These are phyloP conservation scores for Protomyces arabidopsidicola DNA, from an alignment of 1,139 yeast species.

Conservation along the genomic window DNA sequence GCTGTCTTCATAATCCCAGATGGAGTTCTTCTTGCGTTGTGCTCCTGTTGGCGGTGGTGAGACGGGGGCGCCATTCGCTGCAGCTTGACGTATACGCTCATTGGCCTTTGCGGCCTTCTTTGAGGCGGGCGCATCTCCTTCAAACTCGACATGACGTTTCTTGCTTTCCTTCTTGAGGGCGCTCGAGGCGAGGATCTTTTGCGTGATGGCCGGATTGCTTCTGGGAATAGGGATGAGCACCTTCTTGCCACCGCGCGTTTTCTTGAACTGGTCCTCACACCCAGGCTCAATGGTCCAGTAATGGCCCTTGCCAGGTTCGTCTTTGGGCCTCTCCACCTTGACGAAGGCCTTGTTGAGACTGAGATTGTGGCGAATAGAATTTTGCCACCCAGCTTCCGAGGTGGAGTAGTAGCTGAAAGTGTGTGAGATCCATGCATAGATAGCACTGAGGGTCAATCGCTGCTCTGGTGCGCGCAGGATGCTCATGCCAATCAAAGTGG, in stretches of 20 bases:
- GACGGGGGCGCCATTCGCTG: slow-evolving; percentile 1
- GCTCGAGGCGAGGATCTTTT: background rate
- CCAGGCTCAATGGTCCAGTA: slow-evolving; percentile 90
- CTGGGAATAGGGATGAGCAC: background rate
- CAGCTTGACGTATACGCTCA: background rate
- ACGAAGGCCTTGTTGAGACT: slow-evolving; percentile 81
- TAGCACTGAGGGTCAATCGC: slow-evolving; percentile 79
- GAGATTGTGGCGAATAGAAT: slow-evolving; percentile 79
- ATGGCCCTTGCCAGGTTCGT: slow-evolving; percentile 83
- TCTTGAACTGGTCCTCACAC: slow-evolving; percentile 73
- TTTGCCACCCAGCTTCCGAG: slow-evolving; percentile 92
- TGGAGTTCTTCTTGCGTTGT: slow-evolving; percentile 9
- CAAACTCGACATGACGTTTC: slow-evolving; percentile 22
- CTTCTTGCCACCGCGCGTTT: slow-evolving; percentile 40
- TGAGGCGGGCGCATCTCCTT: slow-evolving; percentile 4
- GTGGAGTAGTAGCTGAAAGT: slow-evolving; percentile 78
- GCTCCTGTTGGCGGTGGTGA: slow-evolving; percentile 24
- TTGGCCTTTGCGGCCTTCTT: background rate
- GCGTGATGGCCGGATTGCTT: background rate
- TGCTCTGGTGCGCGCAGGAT: slow-evolving; percentile 77
- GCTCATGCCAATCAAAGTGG: slow-evolving; percentile 90
- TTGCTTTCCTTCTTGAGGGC: slow-evolving; percentile 13
- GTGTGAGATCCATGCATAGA: slow-evolving; percentile 86
- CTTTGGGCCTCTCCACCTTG: slow-evolving; percentile 87
- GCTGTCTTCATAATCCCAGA: slow-evolving; percentile 16